Conservation (phyloP, 2,329 filamentous ascomycete genomes). For the Fusarium subglutinans region DNA sequence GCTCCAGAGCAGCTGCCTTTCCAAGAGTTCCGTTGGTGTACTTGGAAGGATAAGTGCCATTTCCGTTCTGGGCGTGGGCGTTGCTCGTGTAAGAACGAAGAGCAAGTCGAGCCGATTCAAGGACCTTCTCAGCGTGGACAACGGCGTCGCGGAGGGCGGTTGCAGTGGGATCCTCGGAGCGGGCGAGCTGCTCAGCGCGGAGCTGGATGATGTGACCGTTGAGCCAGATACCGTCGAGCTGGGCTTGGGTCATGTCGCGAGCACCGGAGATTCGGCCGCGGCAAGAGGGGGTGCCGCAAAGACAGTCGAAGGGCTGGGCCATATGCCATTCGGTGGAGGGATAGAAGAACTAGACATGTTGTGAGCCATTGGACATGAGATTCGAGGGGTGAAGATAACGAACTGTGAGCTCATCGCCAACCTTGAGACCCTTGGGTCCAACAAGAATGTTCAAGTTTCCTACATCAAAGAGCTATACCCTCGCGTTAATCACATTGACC, state of each 20-base stretch:
- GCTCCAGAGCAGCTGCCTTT: slow-evolving; percentile 39
- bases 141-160: slow-evolving; percentile 55
- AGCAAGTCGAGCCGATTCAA: slow-evolving; percentile 56
- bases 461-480: slow-evolving; percentile 67
- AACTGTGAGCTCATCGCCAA: slow-evolving; percentile 68
- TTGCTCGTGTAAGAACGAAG: slow-evolving; percentile 50
- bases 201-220: slow-evolving; percentile 69
- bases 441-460: slow-evolving; percentile 65
- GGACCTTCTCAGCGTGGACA: slow-evolving; percentile 57
- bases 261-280: slow-evolving; percentile 71
- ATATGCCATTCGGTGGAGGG: slow-evolving; percentile 79
- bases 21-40: slow-evolving; percentile 39
- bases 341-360: slow-evolving; percentile 69
- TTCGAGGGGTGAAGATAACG: not conserved
- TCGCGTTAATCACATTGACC: slow-evolving; percentile 12
- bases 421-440: slow-evolving; percentile 62
- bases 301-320: slow-evolving; percentile 75
- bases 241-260: slow-evolving; percentile 62
- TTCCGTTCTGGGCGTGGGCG: slow-evolving; percentile 24
- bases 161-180: slow-evolving; percentile 51
- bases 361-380: not conserved
- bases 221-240: slow-evolving; percentile 68
- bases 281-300: slow-evolving; percentile 67
- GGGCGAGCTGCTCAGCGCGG: slow-evolving; percentile 53
- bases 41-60: slow-evolving; percentile 16